A percentile compares a stretch with the other conserved stretches of the same genome.
These are phyloP conservation scores for Mortierella sp. DNA, from an alignment of 371 early-diverging fungal genomes.

Conservation along the genomic window DNA sequence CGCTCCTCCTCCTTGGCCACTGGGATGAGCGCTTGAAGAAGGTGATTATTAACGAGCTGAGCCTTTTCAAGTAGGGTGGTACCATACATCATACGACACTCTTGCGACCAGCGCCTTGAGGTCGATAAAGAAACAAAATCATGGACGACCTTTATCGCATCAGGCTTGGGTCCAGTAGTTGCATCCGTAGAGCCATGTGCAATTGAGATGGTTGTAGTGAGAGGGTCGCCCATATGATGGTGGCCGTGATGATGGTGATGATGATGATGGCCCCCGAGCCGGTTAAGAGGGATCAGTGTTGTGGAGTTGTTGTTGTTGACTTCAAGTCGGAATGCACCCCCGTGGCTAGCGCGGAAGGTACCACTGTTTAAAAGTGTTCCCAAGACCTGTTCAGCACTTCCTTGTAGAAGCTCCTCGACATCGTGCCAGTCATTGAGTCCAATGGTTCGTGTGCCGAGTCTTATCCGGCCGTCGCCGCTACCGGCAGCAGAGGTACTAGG, in stretches of 20 bases:
- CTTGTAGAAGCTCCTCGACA: conserved; percentile 78
- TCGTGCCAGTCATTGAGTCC: conserved; percentile 66
- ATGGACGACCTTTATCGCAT: conserved; percentile 67
- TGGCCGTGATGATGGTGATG: neutral
- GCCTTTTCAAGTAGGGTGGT: conserved; percentile 67
- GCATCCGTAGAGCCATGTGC: conserved; percentile 16
- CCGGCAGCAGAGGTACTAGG: conserved; percentile 36
- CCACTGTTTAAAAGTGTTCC: conserved; percentile 68
- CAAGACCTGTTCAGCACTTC: conserved; percentile 73
- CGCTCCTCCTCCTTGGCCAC: conserved; percentile 73
- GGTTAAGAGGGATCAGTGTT: conserved; percentile 41
- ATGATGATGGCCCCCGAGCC: conserved; percentile 1
- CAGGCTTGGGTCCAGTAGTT: conserved; percentile 19
- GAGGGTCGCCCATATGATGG: conserved; percentile 25
- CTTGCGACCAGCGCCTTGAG: conserved; percentile 89
- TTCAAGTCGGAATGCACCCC: conserved; percentile 68
- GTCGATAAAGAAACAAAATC: conserved; percentile 81
- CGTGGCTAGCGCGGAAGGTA: conserved; percentile 53
- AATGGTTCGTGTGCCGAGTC: conserved; percentile 30
- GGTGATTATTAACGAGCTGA: conserved; percentile 62
- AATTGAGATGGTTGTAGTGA: conserved; percentile 20
- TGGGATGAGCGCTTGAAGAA: conserved; percentile 80
- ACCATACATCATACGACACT: conserved; percentile 86
- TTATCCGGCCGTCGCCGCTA: conserved; percentile 18
- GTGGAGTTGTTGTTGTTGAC: conserved; percentile 59